A percentile compares a stretch with the other conserved stretches of the same genome.
Conservation (phyloP, 1,139 yeast genomes). For the Fermentozyma sake region DNA sequence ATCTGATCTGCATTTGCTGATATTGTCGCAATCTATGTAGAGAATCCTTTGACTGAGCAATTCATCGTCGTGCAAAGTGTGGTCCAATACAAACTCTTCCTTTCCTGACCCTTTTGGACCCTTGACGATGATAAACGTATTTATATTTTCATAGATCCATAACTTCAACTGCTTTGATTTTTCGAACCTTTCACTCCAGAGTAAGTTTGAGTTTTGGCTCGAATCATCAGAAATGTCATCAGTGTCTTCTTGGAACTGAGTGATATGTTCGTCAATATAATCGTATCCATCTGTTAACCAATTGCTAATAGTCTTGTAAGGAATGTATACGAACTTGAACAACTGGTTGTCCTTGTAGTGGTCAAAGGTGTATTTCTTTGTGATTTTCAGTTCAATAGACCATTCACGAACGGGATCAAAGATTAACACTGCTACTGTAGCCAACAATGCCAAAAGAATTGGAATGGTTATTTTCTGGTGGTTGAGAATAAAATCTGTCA, state of each 20-base stretch:
- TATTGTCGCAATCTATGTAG: constrained; percentile 71
- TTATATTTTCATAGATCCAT: constrained; percentile 65
- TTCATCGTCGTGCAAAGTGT: constrained; percentile 50
- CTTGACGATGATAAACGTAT: constrained; percentile 77
- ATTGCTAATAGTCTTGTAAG: constrained; percentile 18
- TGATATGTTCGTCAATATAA: constrained; percentile 13
- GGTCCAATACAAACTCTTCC: constrained; percentile 69
- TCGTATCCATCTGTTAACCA: constrained; percentile 30
- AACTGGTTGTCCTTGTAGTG: constrained; percentile 28
- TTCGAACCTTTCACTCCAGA: constrained; percentile 72
- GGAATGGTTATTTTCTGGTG: constrained; percentile 85
- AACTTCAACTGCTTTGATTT: constrained; percentile 63
- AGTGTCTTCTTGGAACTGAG: constrained; percentile 2
- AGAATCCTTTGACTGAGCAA: constrained; percentile 51
- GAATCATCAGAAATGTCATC: constrained; percentile 13
- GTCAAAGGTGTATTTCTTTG: constrained; percentile 39
- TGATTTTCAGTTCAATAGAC: constrained; percentile 70
- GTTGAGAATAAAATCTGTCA: constrained; percentile 55
- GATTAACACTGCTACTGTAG: constrained; percentile 76
- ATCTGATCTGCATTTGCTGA: constrained; percentile 73
- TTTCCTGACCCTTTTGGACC: constrained; percentile 97
- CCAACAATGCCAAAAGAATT: constrained; percentile 37
- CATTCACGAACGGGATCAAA: constrained; percentile 92
- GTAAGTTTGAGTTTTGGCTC: constrained; percentile 22
- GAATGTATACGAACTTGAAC: constrained; percentile 23